phyloP scores from a whole-genome alignment of 495 filamentous ascomycete species.

The Penicillium ucsense region DNA sequence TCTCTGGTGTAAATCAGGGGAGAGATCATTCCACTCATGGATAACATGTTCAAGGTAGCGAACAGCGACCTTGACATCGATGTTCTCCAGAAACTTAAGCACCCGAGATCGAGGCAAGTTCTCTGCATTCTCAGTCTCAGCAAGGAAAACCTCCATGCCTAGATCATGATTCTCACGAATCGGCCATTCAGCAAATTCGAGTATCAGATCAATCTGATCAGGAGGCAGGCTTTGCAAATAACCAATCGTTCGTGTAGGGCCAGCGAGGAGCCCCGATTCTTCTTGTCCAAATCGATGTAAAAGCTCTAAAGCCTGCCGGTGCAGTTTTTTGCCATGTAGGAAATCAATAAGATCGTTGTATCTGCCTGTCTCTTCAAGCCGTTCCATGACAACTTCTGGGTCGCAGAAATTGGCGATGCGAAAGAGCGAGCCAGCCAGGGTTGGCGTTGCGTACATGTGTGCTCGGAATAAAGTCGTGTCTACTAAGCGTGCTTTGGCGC shows the following conservation, averaged over 20 bases:
- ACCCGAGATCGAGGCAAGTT: constrained; percentile 71
- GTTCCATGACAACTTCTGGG: constrained; percentile 87
- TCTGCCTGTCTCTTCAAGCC: constrained; percentile 75
- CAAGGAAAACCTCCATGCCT: constrained; percentile 93
- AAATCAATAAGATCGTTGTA: constrained; percentile 96
- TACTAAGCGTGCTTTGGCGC: constrained; percentile 67
- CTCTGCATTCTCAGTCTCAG: constrained; percentile 92
- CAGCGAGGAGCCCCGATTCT: constrained; percentile 42
- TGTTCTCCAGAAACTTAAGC: constrained; percentile 57
- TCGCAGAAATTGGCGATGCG: constrained; percentile 97
- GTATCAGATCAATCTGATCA: constrained; percentile 79
- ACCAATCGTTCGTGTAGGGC: constrained; percentile 73
- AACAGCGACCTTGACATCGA: constrained; percentile 62
- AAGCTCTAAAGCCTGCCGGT: constrained; percentile 77
- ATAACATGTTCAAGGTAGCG: constrained; percentile 89
- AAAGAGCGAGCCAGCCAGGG: constrained; percentile 80
- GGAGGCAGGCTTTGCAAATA: constrained; percentile 86
- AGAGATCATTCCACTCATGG: constrained; percentile 72
- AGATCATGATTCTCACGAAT: constrained; percentile 57
- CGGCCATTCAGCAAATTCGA: constrained; percentile 89
- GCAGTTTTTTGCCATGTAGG: constrained; percentile 87
- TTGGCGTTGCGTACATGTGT: constrained; percentile 82
- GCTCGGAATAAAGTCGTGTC: constrained; percentile 91
- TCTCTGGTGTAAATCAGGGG: constrained; percentile 76
- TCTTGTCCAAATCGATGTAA: constrained; percentile 73